These are phyloP conservation scores for Trifolium dubium DNA, from an alignment of 306 rosid species.

Conservation along the genomic window DNA sequence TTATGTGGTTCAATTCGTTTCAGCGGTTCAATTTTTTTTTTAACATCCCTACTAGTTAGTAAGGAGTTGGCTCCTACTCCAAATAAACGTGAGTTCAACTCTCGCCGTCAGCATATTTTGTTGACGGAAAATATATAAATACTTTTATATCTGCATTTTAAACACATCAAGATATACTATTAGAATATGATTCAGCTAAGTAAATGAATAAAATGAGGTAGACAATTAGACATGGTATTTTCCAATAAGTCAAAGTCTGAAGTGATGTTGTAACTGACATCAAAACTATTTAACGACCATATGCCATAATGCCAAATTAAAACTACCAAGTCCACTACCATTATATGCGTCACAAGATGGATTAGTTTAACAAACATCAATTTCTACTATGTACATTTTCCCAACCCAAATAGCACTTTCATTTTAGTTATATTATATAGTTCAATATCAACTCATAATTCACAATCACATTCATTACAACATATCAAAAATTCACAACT, in stretches of 20 bases:
- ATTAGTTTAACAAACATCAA: slow-evolving; percentile 67
- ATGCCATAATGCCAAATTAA: slow-evolving; percentile 28
- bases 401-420: slow-evolving; percentile 6
- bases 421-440: neutral
- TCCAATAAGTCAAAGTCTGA: slow-evolving; percentile 36
- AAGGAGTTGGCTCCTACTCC: too few relatives aligned
- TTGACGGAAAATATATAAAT: too few relatives aligned
- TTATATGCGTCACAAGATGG: slow-evolving; percentile 51
- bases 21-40: too few relatives aligned
- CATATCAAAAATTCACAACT: too few relatives aligned
- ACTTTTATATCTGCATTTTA: neutral
- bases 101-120: too few relatives aligned
- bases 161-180: neutral
- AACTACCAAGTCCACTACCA: slow-evolving; percentile 50
- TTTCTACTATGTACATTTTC: slow-evolving; percentile 29
- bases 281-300: slow-evolving; percentile 26
- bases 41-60: too few relatives aligned
- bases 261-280: slow-evolving; percentile 45
- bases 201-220: slow-evolving; percentile 5
- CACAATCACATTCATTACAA: slow-evolving; percentile 8
- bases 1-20: too few relatives aligned
- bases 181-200: slow-evolving; percentile 6
- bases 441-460: neutral
- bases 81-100: too few relatives aligned
- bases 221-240: neutral